Conservation (phyloP, 345 rosid genomes). For the Barbarea vulgaris region DNA sequence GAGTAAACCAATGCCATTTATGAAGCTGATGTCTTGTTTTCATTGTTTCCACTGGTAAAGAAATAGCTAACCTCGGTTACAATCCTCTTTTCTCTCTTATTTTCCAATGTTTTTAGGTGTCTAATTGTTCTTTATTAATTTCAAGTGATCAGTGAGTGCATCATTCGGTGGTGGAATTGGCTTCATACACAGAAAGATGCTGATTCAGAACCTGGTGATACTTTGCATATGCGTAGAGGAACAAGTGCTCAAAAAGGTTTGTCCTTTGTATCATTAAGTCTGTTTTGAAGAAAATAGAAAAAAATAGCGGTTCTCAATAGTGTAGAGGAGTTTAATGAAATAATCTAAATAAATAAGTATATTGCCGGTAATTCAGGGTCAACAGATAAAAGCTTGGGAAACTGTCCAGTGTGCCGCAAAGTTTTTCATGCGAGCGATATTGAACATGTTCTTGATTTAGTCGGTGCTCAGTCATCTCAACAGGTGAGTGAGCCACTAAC, state of each 20-base stretch:
- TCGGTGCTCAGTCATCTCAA: conserved; percentile 54
- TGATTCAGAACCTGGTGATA: conserved; percentile 35
- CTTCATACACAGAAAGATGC: conserved; percentile 55
- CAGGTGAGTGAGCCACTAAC: conserved; percentile 46
- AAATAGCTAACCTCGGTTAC: neutral
- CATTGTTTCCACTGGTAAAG: conserved; percentile 89
- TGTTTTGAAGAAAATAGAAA: neutral
- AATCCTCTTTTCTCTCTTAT: neutral
- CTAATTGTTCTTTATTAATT: conserved; percentile 24
- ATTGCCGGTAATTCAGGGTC: conserved; percentile 40
- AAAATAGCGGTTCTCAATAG: neutral
- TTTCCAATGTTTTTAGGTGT: neutral
- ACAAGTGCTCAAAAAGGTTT: conserved; percentile 49
- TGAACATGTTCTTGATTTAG: conserved; percentile 76
- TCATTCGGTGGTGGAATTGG: conserved; percentile 93
- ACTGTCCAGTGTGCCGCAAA: conserved; percentile 90
- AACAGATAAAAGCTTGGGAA: conserved; percentile 52
- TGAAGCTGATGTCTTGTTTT: conserved; percentile 99
- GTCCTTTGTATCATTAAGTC: conserved; percentile 29
- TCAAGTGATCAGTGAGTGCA: conserved; percentile 69
- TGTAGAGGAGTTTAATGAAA: neutral
- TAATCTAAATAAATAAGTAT: neutral
- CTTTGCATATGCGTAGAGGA: conserved; percentile 29
- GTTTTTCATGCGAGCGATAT: conserved; percentile 71
- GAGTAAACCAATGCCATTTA: conserved; percentile 59